phyloP scores from a whole-genome alignment of 805 yeast genomes.

The Lipomyces spencermartinsiae region DNA sequence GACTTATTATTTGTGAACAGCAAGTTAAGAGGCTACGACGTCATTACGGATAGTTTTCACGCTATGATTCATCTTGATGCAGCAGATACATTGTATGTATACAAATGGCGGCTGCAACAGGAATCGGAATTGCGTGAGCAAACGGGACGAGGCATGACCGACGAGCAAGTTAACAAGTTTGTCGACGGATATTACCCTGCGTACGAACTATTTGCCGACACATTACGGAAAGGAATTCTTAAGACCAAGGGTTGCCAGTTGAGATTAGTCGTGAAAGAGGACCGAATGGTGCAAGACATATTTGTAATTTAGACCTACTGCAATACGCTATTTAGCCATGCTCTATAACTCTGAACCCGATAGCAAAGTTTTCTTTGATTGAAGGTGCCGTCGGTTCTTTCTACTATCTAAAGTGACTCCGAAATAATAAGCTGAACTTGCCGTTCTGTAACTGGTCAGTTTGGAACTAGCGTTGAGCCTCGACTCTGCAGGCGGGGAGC shows the following conservation, averaged over 20 bases:
- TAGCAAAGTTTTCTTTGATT: too few species aligned
- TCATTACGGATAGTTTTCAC: conserved; percentile 65
- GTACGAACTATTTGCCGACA: conserved; percentile 69
- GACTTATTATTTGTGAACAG: conserved; percentile 56
- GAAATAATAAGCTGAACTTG: too few species aligned
- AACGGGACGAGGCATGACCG: conserved; percentile 80
- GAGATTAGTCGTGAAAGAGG: conserved; percentile 17
- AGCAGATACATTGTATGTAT: conserved; percentile 64
- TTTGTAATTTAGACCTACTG: not conserved
- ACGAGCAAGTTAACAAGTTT: conserved; percentile 67
- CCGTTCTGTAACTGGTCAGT: too few species aligned
- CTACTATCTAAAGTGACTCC: too few species aligned
- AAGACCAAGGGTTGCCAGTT: conserved; percentile 43
- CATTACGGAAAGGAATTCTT: conserved; percentile 44
- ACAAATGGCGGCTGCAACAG: conserved; percentile 76
- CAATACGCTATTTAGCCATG: not conserved
- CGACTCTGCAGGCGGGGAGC: too few species aligned
- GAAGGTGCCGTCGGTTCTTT: too few species aligned
- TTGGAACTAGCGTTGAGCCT: too few species aligned
- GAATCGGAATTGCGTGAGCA: conserved; percentile 61
- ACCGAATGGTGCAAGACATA: conserved; percentile 13
- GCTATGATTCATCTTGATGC: conserved; percentile 69
- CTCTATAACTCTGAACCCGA: not conserved
- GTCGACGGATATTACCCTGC: conserved; percentile 87
- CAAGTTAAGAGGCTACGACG: conserved; percentile 56